Conservation (phyloP, 345 rosid genomes). For the Syzygium oleosum region DNA sequence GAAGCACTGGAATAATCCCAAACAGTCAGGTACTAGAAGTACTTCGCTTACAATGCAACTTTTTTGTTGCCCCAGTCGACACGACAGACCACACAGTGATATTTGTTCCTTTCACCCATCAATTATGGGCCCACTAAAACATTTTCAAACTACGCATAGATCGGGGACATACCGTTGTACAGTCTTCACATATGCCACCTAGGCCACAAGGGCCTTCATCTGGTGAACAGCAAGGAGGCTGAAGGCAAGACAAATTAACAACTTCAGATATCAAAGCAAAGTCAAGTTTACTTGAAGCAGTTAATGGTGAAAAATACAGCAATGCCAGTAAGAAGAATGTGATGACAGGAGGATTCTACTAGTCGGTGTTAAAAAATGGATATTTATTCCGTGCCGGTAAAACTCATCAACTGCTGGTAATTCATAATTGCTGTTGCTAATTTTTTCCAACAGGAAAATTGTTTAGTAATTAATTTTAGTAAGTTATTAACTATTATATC, state of each 20-base stretch:
- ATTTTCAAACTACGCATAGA: background rate
- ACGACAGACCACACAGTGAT: background rate
- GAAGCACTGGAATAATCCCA: conserved; percentile 62
- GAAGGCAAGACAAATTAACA: conserved; percentile 5
- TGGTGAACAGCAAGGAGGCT: conserved; percentile 90
- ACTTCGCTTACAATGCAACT: background rate
- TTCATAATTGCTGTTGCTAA: background rate
- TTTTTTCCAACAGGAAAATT: background rate
- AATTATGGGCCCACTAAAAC: background rate
- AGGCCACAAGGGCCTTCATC: conserved; percentile 61
- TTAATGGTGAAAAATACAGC: background rate
- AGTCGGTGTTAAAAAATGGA: background rate
- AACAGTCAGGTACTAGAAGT: background rate
- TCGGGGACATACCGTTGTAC: conserved; percentile 61
- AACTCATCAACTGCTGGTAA: background rate
- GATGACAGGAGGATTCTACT: background rate
- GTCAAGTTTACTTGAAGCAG: background rate
- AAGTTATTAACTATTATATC: background rate
- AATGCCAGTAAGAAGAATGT: background rate
- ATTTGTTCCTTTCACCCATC: background rate
- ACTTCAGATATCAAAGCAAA: background rate
- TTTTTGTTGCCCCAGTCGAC: background rate
- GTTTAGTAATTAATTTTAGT: background rate
- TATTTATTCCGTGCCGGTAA: background rate
- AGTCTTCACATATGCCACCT: conserved; percentile 78